Conservation (phyloP, 2,329 filamentous ascomycete genomes). For the Westerdykella aurantiaca region DNA sequence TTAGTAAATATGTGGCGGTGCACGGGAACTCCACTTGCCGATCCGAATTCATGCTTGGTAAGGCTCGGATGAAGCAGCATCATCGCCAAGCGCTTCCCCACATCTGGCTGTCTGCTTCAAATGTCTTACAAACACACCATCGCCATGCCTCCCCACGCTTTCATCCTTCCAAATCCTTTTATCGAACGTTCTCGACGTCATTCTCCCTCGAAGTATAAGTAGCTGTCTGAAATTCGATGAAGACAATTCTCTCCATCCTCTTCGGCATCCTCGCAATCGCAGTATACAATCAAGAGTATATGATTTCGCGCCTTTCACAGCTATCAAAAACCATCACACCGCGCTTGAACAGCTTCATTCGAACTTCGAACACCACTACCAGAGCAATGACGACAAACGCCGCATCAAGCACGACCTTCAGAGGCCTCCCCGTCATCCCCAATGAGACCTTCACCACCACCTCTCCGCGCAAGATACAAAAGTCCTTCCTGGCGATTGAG, state of each 20-base stretch:
- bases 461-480: constrained; percentile 66
- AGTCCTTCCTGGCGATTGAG: constrained; percentile 77
- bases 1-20: not conserved
- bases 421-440: constrained; percentile 46
- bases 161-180: constrained; percentile 5
- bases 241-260: constrained; percentile 37
- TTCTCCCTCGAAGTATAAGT: constrained; percentile 28
- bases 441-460: constrained; percentile 36
- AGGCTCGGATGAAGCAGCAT: not conserved
- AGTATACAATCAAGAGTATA: constrained; percentile 37
- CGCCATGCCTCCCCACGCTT: constrained; percentile 13
- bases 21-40: not conserved
- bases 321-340: constrained; percentile 26
- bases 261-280: constrained; percentile 39
- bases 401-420: constrained; percentile 33
- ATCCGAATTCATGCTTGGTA: not conserved
- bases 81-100: not conserved
- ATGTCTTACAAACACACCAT: constrained; percentile 23
- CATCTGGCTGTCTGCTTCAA: constrained; percentile 10
- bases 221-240: constrained; percentile 29
- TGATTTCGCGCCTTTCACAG: constrained; percentile 36
- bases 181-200: constrained; percentile 30
- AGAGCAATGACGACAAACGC: constrained; percentile 26
- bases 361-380: constrained; percentile 14
- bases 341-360: constrained; percentile 13